Percentiles rank a stretch among this genome's conserved stretches.
Evolutionary conservation across 768 basidiomycete genomes (phyloP).

Genomic region (Suillus placidus): DNA sequence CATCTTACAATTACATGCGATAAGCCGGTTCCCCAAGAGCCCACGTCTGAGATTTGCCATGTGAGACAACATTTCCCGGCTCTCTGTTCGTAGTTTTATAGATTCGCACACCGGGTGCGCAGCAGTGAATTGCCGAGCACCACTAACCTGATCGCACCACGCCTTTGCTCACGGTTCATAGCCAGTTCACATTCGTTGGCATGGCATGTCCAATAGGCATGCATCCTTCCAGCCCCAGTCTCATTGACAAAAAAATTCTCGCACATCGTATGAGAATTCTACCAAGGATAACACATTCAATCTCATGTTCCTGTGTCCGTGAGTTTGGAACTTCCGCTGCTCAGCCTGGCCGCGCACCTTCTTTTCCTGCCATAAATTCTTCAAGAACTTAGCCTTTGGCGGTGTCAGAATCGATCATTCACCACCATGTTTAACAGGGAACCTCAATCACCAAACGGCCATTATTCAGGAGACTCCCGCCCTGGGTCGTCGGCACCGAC

Average conservation of each 20-base stretch:
- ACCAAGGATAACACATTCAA: background rate
- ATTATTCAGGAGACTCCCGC: slow-evolving; percentile 7
- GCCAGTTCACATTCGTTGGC: slow-evolving; percentile 14
- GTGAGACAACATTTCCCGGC: background rate
- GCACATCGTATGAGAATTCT: slow-evolving; percentile 15
- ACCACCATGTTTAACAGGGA: slow-evolving; percentile 10
- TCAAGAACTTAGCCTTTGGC: background rate
- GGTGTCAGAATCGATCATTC: background rate
- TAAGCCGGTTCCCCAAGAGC: background rate
- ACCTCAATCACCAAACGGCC: slow-evolving; percentile 5
- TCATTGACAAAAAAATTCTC: slow-evolving; percentile 10
- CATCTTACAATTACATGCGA: background rate
- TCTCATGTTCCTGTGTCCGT: slow-evolving; percentile 16
- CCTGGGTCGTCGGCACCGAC: slow-evolving; percentile 23
- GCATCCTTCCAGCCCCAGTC: background rate
- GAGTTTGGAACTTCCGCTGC: slow-evolving; percentile 8
- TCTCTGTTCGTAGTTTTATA: background rate
- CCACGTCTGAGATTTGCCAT: background rate
- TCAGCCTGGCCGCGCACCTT: background rate
- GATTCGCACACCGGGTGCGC: background rate
- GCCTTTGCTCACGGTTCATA: slow-evolving; percentile 11
- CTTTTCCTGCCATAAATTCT: slow-evolving; percentile 10
- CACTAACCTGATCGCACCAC: background rate
- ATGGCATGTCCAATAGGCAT: slow-evolving; percentile 2
- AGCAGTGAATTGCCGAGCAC: background rate